These are phyloP conservation scores for Emmonsia crescens DNA, from an alignment of 2,329 filamentous ascomycete species.

Conservation along the genomic window DNA sequence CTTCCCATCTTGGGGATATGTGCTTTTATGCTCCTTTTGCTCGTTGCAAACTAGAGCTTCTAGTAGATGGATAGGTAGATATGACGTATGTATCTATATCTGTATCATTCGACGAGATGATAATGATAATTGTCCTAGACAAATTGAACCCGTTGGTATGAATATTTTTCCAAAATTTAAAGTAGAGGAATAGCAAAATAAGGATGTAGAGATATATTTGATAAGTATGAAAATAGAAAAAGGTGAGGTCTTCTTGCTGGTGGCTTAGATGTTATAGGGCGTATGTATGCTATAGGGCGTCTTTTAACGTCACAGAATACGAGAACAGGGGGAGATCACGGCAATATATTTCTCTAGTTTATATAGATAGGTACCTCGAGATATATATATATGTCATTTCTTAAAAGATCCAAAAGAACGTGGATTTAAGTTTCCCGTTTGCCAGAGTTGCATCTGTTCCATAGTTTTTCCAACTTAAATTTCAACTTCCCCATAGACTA, in stretches of 20 bases:
- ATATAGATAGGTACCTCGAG: neutral
- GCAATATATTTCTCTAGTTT: no score
- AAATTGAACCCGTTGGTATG: neutral
- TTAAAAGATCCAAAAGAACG: no score
- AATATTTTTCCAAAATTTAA: neutral
- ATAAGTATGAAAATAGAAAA: no score
- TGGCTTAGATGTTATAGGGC: neutral
- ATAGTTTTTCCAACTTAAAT: no score
- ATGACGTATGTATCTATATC: neutral
- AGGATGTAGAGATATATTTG: no score
- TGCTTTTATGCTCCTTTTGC: neutral
- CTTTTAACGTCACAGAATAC: neutral
- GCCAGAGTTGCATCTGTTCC: neutral
- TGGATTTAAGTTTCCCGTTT: neutral
- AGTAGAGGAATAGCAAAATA: neutral
- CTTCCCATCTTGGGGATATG: conserved; percentile 26
- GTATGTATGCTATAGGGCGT: neutral
- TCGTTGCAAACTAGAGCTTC: neutral
- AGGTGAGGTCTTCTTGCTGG: no score
- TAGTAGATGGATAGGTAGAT: neutral
- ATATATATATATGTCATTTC: no score
- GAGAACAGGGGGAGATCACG: neutral
- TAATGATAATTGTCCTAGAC: neutral
- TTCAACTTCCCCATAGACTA: neutral
- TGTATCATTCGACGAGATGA: neutral